Evolutionary conservation across 768 basidiomycete species (phyloP).

Genomic region (Boletus tomentosulus): DNA sequence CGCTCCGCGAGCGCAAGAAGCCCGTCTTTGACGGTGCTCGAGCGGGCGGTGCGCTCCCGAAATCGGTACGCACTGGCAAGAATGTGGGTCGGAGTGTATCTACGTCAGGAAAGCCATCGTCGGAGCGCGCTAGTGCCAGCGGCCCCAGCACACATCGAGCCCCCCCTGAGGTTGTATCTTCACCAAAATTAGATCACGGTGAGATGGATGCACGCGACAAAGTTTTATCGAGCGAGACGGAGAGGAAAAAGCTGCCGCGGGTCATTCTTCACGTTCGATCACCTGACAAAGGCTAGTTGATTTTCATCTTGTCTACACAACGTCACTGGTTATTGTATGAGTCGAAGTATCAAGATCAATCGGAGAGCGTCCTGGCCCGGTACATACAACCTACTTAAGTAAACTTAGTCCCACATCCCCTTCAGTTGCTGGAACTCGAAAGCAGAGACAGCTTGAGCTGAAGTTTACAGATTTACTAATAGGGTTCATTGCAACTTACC

Average conservation of each 20-base stretch:
- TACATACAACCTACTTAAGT: too few species aligned
- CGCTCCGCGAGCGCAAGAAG: conserved; percentile 48
- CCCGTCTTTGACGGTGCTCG: background rate
- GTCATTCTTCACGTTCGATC: conserved; percentile 55
- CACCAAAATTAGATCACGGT: background rate
- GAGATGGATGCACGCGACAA: background rate
- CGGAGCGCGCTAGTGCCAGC: background rate
- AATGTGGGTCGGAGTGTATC: conserved; percentile 4
- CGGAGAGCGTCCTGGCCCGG: too few species aligned
- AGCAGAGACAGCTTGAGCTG: too few species aligned
- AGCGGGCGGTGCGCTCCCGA: background rate
- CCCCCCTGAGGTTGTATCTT: background rate
- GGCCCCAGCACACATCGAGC: background rate
- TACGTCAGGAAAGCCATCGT: background rate
- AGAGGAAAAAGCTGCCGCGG: conserved; percentile 51
- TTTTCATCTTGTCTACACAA: background rate
- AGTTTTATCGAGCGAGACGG: conserved; percentile 5
- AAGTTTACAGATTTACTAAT: too few species aligned
- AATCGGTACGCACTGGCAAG: background rate
- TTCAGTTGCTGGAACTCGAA: too few species aligned
- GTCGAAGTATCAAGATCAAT: background rate
- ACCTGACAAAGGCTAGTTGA: conserved; percentile 17
- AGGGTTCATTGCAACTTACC: too few species aligned
- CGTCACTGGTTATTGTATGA: background rate
- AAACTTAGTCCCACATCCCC: too few species aligned